Conservation (phyloP, 345 rosid genomes). For the Clarkia xantiana region DNA sequence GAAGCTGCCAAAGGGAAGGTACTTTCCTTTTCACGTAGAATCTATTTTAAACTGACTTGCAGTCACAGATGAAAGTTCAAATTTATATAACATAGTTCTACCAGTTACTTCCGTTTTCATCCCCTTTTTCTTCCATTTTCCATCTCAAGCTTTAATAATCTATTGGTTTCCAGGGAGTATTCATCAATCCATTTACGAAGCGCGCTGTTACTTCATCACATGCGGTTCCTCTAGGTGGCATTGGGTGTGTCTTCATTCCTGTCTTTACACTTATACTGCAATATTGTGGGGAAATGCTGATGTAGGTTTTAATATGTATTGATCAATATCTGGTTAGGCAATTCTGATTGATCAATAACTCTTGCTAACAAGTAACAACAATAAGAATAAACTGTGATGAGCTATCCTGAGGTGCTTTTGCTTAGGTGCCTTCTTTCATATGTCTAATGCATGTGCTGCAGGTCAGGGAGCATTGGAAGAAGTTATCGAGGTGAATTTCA, state of each 20-base stretch:
- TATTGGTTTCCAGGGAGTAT: constrained; percentile 32
- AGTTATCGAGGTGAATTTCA: constrained; percentile 84
- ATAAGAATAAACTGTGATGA: too few species aligned
- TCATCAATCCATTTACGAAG: constrained; percentile 55
- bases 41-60: constrained; percentile 6
- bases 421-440: background rate
- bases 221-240: constrained; percentile 75
- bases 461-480: constrained; percentile 87
- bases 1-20: constrained; percentile 60
- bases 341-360: too few species aligned
- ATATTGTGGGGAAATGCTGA: too few species aligned
- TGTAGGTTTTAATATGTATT: too few species aligned
- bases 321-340: too few species aligned
- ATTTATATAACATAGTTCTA: background rate
- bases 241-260: constrained; percentile 59
- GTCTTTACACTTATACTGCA: background rate
- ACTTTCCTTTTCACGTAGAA: background rate
- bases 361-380: too few species aligned
- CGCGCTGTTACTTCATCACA: constrained; percentile 43
- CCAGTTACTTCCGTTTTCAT: background rate
- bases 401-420: background rate
- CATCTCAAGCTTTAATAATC: background rate
- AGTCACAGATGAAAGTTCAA: background rate
- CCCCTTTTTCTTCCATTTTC: background rate
- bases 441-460: constrained; percentile 11